Evolutionary conservation across 108 stramenopile species (phyloP).

Genomic region (Skeletonema potamos): DNA sequence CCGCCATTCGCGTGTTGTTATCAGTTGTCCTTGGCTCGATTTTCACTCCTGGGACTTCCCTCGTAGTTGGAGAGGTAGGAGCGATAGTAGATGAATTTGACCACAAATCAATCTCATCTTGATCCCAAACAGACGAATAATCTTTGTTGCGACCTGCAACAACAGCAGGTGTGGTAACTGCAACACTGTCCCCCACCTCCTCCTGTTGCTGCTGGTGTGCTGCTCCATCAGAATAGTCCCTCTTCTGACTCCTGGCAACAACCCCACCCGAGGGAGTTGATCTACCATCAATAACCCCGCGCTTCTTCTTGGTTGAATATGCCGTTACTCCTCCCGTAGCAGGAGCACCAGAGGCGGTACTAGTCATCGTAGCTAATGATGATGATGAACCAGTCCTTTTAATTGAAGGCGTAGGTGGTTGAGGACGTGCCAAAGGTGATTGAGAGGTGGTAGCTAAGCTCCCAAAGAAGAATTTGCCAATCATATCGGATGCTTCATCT

Average conservation of each 20-base stretch:
- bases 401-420: background rate
- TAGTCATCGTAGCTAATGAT: background rate
- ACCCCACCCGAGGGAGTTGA: background rate
- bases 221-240: background rate
- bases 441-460: background rate
- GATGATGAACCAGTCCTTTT: background rate
- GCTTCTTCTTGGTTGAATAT: background rate
- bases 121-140: slow-evolving; percentile 35
- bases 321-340: too few species aligned
- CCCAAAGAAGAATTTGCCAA: slow-evolving; percentile 44
- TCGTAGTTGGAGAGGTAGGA: slow-evolving; percentile 11
- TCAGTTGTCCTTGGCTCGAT: background rate
- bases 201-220: background rate
- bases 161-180: background rate
- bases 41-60: slow-evolving; percentile 12
- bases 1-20: background rate
- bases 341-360: background rate
- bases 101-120: slow-evolving; percentile 55
- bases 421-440: background rate
- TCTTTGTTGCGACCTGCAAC: background rate
- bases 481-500: slow-evolving; percentile 41
- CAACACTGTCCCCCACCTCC: background rate
- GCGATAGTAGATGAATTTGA: background rate
- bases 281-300: background rate
- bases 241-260: background rate